Percentiles rank a stretch among this genome's conserved stretches.
Conservation (phyloP, 2,329 filamentous ascomycete genomes). For the Fusarium sp. region DNA sequence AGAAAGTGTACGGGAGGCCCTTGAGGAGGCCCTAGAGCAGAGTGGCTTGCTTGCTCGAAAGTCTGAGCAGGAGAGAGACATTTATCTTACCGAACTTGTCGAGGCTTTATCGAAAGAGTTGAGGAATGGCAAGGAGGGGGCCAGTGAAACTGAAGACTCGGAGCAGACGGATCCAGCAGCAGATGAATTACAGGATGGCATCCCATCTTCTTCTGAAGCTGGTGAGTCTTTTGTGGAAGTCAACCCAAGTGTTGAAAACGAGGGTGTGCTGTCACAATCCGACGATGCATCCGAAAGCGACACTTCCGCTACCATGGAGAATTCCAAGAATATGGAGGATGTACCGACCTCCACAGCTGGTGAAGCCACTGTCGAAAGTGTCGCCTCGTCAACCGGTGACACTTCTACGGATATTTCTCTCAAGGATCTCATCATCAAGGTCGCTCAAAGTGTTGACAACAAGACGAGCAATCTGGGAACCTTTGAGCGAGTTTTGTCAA, state of each 20-base stretch:
- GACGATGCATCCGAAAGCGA: neutral
- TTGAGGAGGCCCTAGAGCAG: constrained; percentile 65
- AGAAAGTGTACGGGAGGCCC: constrained; percentile 62
- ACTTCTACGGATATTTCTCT: constrained; percentile 45
- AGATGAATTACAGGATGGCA: neutral
- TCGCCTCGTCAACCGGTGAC: neutral
- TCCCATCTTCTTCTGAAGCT: neutral
- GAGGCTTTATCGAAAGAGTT: constrained; percentile 57
- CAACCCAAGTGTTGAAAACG: neutral
- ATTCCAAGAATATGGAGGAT: neutral
- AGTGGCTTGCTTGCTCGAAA: constrained; percentile 62
- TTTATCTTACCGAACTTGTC: constrained; percentile 63
- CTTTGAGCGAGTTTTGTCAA: constrained; percentile 63
- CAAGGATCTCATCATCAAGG: constrained; percentile 63
- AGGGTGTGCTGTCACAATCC: neutral
- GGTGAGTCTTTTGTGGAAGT: neutral
- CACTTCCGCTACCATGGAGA: neutral
- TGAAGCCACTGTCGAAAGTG: neutral
- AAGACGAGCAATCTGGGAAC: constrained; percentile 55
- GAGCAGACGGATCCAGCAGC: constrained; percentile 6
- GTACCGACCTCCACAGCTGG: neutral
- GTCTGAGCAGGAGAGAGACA: constrained; percentile 58
- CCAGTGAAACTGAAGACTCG: constrained; percentile 26
- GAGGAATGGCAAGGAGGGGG: constrained; percentile 37
- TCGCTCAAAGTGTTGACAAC: constrained; percentile 60